A percentile compares a stretch with the other conserved stretches of the same genome.
These are phyloP conservation scores for Curvularia lunata DNA, from an alignment of 2,329 filamentous ascomycete genomes.

Conservation along the genomic window DNA sequence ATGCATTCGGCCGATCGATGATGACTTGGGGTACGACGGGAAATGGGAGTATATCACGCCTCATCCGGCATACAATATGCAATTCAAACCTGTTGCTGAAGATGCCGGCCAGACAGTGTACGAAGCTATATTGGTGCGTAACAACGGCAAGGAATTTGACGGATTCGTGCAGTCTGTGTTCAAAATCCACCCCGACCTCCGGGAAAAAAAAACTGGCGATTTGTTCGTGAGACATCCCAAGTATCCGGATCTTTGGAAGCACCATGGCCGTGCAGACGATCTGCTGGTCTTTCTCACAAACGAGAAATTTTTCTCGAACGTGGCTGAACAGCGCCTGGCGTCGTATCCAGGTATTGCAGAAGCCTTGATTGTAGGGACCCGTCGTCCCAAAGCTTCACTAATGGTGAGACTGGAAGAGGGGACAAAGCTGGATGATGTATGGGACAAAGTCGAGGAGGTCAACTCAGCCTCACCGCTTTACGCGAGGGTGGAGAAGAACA, in stretches of 20 bases:
- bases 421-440: constrained; percentile 53
- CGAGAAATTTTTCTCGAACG: constrained; percentile 32
- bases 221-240: constrained; percentile 23
- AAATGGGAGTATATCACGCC: constrained; percentile 17
- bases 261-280: constrained; percentile 32
- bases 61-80: constrained; percentile 22
- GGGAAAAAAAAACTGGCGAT: constrained; percentile 27
- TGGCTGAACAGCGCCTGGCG: constrained; percentile 30
- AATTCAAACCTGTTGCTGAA: constrained; percentile 10
- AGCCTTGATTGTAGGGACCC: constrained; percentile 42
- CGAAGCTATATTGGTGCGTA: constrained; percentile 24
- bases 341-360: constrained; percentile 36
- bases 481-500: constrained; percentile 52
- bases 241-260: constrained; percentile 19
- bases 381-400: constrained; percentile 36
- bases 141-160: constrained; percentile 9
- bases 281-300: constrained; percentile 25
- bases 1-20: not conserved
- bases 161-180: constrained; percentile 28
- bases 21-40: not conserved
- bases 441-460: constrained; percentile 53
- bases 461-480: constrained; percentile 53
- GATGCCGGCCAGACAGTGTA: constrained; percentile 7
- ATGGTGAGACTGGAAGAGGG: constrained; percentile 31
- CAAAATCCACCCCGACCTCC: constrained; percentile 19